phyloP scores from a whole-genome alignment of 208 protist species.

The Trichomonas gallinae region DNA sequence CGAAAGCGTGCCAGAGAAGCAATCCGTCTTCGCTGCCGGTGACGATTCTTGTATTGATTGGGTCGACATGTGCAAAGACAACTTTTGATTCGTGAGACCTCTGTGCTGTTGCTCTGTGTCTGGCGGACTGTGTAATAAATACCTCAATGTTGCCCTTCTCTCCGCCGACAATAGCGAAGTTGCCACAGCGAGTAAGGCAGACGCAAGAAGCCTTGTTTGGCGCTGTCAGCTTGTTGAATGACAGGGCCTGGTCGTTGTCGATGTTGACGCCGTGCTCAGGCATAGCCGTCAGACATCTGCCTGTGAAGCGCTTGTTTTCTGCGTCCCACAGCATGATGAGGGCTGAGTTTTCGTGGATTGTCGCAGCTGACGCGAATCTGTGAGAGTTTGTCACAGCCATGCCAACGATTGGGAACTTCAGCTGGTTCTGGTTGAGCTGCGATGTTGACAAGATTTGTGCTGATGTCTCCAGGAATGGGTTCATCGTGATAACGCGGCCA shows the following conservation, averaged over 20 bases:
- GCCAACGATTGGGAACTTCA: background rate
- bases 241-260: background rate
- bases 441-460: background rate
- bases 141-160: background rate
- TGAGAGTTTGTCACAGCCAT: background rate
- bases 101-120: background rate
- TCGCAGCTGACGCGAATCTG: background rate
- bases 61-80: background rate
- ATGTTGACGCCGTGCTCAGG: background rate
- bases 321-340: background rate
- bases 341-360: background rate
- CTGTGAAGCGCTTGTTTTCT: background rate
- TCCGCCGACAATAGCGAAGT: background rate
- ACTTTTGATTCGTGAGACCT: background rate
- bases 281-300: background rate
- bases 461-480: background rate
- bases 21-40: background rate
- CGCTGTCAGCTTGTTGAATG: background rate
- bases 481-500: background rate
- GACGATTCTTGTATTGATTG: background rate
- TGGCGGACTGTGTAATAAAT: background rate
- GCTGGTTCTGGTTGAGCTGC: background rate
- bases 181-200: background rate
- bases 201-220: background rate
- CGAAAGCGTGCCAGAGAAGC: background rate